Percentiles rank a stretch among this genome's conserved stretches.
These are phyloP conservation scores for Phytophthora ramorum DNA, from an alignment of 352 stramenopile species.

Conservation along the genomic window DNA sequence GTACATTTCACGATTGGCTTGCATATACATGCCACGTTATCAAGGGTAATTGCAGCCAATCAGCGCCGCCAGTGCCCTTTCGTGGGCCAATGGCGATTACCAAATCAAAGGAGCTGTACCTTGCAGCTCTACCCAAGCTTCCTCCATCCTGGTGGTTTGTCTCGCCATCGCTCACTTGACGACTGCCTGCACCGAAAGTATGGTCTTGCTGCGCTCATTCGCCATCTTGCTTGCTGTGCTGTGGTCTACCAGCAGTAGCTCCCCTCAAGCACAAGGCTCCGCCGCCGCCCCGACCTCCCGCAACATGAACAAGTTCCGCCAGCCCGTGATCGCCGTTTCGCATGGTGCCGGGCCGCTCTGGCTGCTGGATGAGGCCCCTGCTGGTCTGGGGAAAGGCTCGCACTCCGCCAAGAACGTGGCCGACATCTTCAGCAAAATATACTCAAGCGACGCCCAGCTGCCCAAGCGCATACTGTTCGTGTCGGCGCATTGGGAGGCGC, in stretches of 20 bases:
- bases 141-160: not conserved
- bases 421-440: slow-evolving; percentile 43
- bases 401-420: slow-evolving; percentile 37
- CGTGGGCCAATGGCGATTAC: slow-evolving; percentile 5
- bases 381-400: slow-evolving; percentile 30
- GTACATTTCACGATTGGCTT: slow-evolving; percentile 10
- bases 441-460: slow-evolving; percentile 43
- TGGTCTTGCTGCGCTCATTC: slow-evolving; percentile 17
- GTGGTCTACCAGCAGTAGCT: not conserved
- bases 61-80: not conserved
- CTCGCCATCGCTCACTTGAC: slow-evolving; percentile 12
- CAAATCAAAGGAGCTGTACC: no score
- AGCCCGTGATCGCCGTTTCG: slow-evolving; percentile 47
- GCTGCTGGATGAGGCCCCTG: slow-evolving; percentile 41
- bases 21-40: slow-evolving; percentile 25
- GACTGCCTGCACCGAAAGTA: slow-evolving; percentile 9
- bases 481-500: slow-evolving; percentile 87
- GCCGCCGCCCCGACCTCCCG: not conserved
- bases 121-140: no score
- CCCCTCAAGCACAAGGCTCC: not conserved
- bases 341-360: slow-evolving; percentile 59
- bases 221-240: slow-evolving; percentile 13
- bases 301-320: slow-evolving; percentile 36
- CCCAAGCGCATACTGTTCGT: slow-evolving; percentile 85
- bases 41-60: slow-evolving; percentile 21